A percentile compares a stretch with the other conserved stretches of the same genome.
Evolutionary conservation across 1,139 yeast species (phyloP).

Genomic region (Debaryomyces robertsiae): DNA sequence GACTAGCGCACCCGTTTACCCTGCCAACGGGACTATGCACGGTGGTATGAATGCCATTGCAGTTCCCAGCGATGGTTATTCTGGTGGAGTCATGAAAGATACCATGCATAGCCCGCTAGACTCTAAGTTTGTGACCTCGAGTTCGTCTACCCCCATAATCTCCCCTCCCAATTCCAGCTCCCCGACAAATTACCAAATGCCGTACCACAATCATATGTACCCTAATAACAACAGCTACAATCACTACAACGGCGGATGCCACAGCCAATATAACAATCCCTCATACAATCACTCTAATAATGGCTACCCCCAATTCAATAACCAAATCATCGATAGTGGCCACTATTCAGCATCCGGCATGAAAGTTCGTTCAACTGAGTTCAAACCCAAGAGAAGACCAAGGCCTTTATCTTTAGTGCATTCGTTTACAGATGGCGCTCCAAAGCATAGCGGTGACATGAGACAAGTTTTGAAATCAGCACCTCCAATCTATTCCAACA

Average conservation of each 20-base stretch:
- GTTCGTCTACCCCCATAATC: conserved; percentile 14
- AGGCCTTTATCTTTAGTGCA: conserved; percentile 44
- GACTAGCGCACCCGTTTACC: conserved; percentile 1
- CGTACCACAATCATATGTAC: conserved; percentile 2
- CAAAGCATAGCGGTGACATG: conserved; percentile 11
- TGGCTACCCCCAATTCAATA: background rate
- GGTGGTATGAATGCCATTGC: conserved; percentile 8
- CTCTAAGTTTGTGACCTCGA: conserved; percentile 6
- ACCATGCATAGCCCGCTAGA: conserved; percentile 15
- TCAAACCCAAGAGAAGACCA: conserved; percentile 47
- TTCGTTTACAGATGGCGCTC: conserved; percentile 32
- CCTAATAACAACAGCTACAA: background rate
- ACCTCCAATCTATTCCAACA: conserved; percentile 11
- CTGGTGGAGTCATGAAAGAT: background rate
- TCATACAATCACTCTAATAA: too few species aligned
- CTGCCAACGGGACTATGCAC: background rate
- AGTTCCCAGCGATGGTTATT: background rate
- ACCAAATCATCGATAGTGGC: background rate
- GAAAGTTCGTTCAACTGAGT: conserved; percentile 29
- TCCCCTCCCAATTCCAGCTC: conserved; percentile 26
- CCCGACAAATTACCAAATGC: conserved; percentile 7
- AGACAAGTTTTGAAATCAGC: conserved; percentile 14
- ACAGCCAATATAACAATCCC: too few species aligned
- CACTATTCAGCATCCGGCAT: conserved; percentile 6
- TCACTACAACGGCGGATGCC: too few species aligned